These are phyloP conservation scores for Sporothrix pallida DNA, from an alignment of 2,329 filamentous ascomycete species.

Conservation along the genomic window DNA sequence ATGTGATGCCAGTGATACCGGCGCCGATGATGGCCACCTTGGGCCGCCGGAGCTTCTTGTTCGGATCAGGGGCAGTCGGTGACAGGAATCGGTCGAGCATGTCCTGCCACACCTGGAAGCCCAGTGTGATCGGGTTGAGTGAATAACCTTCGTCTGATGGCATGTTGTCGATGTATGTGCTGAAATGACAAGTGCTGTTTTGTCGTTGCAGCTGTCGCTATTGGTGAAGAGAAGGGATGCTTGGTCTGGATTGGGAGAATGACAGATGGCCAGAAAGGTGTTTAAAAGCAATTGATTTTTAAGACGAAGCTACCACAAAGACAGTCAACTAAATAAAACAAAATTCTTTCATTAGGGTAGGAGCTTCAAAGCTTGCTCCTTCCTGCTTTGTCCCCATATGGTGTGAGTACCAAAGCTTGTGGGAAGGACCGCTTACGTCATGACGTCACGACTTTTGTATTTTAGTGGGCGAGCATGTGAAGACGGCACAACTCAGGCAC, in stretches of 20 bases:
- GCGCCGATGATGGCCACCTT: conserved; percentile 73
- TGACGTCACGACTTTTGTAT: conserved; percentile 15
- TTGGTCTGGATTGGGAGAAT: no score
- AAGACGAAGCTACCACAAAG: neutral
- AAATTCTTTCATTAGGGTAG: neutral
- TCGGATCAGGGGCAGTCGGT: conserved; percentile 68
- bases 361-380: conserved; percentile 9
- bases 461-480: conserved; percentile 16
- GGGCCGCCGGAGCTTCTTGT: conserved; percentile 62
- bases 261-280: neutral
- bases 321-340: neutral
- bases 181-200: neutral
- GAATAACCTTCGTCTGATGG: conserved; percentile 20
- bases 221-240: neutral
- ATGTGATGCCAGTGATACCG: conserved; percentile 75
- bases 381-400: conserved; percentile 3
- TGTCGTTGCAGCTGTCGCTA: neutral
- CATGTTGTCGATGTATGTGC: neutral
- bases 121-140: conserved; percentile 60
- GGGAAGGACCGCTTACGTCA: neutral
- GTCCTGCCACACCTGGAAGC: conserved; percentile 71
- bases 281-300: neutral
- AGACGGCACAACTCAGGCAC: conserved; percentile 8
- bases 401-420: neutral
- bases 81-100: conserved; percentile 69